phyloP scores from a whole-genome alignment of 2,329 filamentous ascomycete genomes.

The Myotisia sp. region DNA sequence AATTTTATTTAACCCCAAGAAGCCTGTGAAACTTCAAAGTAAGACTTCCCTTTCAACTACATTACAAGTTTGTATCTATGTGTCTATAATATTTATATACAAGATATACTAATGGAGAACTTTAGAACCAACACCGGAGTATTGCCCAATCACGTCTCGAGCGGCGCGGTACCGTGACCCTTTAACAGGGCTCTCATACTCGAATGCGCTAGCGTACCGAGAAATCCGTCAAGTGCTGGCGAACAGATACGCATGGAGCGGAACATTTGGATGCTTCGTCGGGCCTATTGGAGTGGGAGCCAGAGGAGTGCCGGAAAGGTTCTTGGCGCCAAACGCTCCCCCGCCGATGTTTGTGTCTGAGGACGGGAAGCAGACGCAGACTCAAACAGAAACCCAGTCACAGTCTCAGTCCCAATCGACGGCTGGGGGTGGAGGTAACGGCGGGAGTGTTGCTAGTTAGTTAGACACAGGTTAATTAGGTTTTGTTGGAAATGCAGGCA shows the following conservation, averaged over 20 bases:
- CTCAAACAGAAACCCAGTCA: too few relatives aligned
- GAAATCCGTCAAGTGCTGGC: constrained; percentile 61
- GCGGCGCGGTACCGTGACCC: constrained; percentile 76
- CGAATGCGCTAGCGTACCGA: constrained; percentile 60
- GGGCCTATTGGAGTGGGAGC: constrained; percentile 47
- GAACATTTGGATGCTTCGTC: constrained; percentile 67
- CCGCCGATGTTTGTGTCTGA: constrained; percentile 6
- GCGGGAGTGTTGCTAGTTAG: too few relatives aligned
- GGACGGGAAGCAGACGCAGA: neutral
- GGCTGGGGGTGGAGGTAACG: too few relatives aligned
- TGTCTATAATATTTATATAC: constrained; percentile 1
- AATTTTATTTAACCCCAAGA: constrained; percentile 43
- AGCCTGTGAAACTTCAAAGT: constrained; percentile 34
- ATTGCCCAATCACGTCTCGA: constrained; percentile 72
- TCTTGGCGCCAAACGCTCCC: constrained; percentile 31
- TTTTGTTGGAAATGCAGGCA: too few relatives aligned
- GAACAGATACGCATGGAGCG: constrained; percentile 71
- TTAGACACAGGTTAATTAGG: too few relatives aligned
- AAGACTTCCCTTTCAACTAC: constrained; percentile 15
- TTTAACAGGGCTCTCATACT: constrained; percentile 66
- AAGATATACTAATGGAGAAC: constrained; percentile 3
- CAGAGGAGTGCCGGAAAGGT: constrained; percentile 68
- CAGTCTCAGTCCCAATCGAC: too few relatives aligned
- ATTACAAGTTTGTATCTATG: neutral
- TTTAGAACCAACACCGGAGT: constrained; percentile 33